phyloP scores from a whole-genome alignment of 345 rosid genomes.

The Melaleuca alternifolia region DNA sequence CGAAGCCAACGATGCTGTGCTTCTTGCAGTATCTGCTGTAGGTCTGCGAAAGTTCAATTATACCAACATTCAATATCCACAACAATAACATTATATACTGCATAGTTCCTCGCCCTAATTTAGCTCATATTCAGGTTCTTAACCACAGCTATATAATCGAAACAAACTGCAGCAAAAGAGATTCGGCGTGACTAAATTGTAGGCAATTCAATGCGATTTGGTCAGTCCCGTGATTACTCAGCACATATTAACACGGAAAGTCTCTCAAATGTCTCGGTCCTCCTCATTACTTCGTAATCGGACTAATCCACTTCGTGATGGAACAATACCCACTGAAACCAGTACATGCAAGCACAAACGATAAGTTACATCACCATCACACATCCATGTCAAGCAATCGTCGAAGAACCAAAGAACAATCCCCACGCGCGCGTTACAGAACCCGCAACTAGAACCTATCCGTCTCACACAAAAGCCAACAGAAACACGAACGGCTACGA shows the following conservation, averaged over 20 bases:
- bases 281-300: not conserved
- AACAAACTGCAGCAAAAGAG: not conserved
- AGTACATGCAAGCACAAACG: not conserved
- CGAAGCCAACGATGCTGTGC: slow-evolving; percentile 59
- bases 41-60: slow-evolving; percentile 16
- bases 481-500: not conserved
- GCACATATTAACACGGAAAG: not conserved
- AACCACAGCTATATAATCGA: not conserved
- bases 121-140: not conserved
- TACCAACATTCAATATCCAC: not conserved
- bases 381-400: not conserved
- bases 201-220: not conserved
- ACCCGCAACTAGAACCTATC: not conserved
- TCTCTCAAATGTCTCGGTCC: not conserved
- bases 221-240: not conserved
- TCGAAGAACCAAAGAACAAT: not conserved
- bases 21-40: slow-evolving; percentile 29
- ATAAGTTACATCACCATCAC: not conserved
- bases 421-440: not conserved
- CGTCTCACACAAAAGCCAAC: not conserved
- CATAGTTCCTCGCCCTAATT: not conserved
- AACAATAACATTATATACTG: not conserved
- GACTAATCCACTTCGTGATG: no score
- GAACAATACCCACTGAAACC: not conserved
- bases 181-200: not conserved